Base-by-base conservation (phyloP, 352 stramenopile species). In the Poterioochromonas sp. region DNA sequence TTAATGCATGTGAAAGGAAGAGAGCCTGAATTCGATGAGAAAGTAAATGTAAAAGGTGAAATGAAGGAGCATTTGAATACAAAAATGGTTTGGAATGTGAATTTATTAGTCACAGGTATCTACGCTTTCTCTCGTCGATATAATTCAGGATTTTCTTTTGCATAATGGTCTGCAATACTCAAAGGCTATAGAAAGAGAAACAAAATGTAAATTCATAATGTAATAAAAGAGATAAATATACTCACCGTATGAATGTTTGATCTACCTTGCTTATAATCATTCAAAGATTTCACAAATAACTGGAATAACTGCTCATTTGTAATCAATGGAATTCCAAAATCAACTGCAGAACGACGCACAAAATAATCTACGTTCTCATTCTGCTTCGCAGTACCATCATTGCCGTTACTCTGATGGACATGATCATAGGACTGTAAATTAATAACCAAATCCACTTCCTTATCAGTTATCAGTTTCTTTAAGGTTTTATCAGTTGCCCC, bases 151-250 rank as follows among this genome's bases (percentile, higher is more conserved):
- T 87, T 90, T 84, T 98, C 94, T 69, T 86, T 85, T 82, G 94
- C 85, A 87, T 99, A 99, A 83, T 98, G 96, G 81, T 98, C 94
- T 82, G 98, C 98, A 63, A 99, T 86, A 80, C 89, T 97, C 81
- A 94, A 88, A 26, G 93, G 86, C 77, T 98, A 90, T 34, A 98
- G 85, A 20, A 92, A 93, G 5, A 62, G 2, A 8, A 62, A 8
- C 12, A 62, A 32, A 62, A 22, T 32, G 44, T 20, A 20, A 53
- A 20, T 20, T 53, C 44, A 53, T 20, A 20, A 20, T 20, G 44
- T 20, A 53, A 53, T 53, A 53, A 53, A 20, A 20, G 44, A 8
- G 20, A 20, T 53, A 53, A 53, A 20, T 53, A 20, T 53, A 22
- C 8, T 62, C 5, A 62, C 51, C 51, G 12, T 22, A 32, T 2